Base-by-base conservation (phyloP, 2,329 filamentous ascomycete species). In the Ophiostoma himal-ulmi region DNA sequence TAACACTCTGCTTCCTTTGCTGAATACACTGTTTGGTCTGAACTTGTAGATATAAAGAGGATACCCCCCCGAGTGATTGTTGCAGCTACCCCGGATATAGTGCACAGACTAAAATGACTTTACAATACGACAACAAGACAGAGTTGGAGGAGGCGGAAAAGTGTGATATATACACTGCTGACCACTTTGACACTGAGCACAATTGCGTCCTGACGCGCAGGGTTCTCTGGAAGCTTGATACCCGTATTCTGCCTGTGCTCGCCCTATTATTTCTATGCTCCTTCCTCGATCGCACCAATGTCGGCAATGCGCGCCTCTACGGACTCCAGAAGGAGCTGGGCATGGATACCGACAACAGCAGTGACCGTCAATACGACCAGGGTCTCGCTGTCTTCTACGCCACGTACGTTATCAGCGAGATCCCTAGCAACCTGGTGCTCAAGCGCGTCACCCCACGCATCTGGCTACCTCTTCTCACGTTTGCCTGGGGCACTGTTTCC, bases 261-360 rank as follows among this genome's bases (percentile, higher is more conserved):
- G 84, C 87, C 0, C 75, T 90, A 0, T 79, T 91, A 1, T 90
- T 90, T 74, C 81, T 91, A 11, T 90, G 86, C 78, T 90, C 88
- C 0, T 85, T 84, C 72, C 81, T 85, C 68, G 89, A 91, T 77
- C 84, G 90, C 60, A 90, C 89, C n/a, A 92, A 91, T 76, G 87
- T 91, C 52, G 89, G 89, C 52, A 91, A 91, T 75, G 89, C 89
- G 34, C 87, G 87, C 72, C 86, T 91, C 10, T 82, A 89, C 68
- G 85, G 86, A 0, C 81, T 92, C 17, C 85, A 89, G 74, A 74
- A 79, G 0, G 85, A 88, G 74, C 77, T 90, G 1, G 76, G 80
- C 64, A 86, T 92, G 73, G 84, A 80, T 7, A 84, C 88, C 70
- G 84, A 79, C 39, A 65, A 22, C 20, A n/a, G 13, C 62, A 44